A percentile compares a stretch with the other conserved stretches of the same genome.
Evolutionary conservation across 164 flowering plant species (phyloP).

Genomic region (Euptelea pleiosperma): DNA sequence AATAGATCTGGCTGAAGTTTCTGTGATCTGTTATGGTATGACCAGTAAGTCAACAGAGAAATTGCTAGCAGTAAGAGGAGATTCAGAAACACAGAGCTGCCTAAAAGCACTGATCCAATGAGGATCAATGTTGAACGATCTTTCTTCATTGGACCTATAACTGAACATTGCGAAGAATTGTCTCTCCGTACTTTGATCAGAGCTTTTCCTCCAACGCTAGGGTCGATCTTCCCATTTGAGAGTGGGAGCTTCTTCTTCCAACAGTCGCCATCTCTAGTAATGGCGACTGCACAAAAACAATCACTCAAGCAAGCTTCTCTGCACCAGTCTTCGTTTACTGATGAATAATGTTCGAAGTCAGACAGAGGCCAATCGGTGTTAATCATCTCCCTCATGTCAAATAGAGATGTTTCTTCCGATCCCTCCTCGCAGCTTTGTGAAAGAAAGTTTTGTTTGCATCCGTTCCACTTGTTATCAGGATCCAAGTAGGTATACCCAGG

Average conservation of each 20-base stretch:
- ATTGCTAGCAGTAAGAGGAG: conserved; percentile 5
- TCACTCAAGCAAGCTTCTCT: conserved; percentile 30
- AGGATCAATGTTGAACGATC: conserved; percentile 13
- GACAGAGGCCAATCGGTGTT: conserved; percentile 28
- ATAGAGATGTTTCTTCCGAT: conserved; percentile 2
- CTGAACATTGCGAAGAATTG: too few relatives aligned
- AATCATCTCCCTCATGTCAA: conserved; percentile 2
- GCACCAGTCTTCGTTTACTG: conserved; percentile 22
- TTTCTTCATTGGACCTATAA: not conserved
- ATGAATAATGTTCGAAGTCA: too few relatives aligned
- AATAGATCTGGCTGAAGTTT: too few relatives aligned
- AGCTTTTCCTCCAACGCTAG: not conserved
- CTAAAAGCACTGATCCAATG: conserved; percentile 5
- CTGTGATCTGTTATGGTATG: not conserved
- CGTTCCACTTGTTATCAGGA: conserved; percentile 21
- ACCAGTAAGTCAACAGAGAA: not conserved
- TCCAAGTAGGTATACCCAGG: conserved; percentile 34
- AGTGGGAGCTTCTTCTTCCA: conserved; percentile 48
- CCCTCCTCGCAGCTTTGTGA: conserved; percentile 29
- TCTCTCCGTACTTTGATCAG: conserved; percentile 26
- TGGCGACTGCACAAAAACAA: conserved; percentile 36
- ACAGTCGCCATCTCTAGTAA: conserved; percentile 14
- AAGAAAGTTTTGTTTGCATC: conserved; percentile 30
- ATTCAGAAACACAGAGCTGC: conserved; percentile 24
- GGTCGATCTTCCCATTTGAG: conserved; percentile 21